These are phyloP conservation scores for Stephania japonica DNA, from an alignment of 164 flowering plant genomes.

Conservation along the genomic window DNA sequence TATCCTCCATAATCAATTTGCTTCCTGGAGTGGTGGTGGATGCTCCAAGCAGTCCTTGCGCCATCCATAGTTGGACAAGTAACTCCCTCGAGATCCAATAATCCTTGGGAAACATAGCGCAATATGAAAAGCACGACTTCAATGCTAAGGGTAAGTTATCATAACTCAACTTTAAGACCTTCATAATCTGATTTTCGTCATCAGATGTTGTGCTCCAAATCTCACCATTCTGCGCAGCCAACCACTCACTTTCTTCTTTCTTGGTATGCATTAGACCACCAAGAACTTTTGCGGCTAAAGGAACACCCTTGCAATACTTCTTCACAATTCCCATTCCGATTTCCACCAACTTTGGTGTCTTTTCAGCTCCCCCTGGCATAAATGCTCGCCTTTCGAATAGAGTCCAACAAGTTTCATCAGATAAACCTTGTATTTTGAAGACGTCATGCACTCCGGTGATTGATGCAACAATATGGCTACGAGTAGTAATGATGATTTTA, in stretches of 20 bases:
- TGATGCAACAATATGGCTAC: background rate
- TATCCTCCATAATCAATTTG: background rate
- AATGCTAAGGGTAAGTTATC: background rate
- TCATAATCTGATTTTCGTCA: background rate
- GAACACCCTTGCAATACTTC: background rate
- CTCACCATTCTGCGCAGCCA: background rate
- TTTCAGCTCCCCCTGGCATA: background rate
- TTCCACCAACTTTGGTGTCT: background rate
- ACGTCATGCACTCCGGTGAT: background rate
- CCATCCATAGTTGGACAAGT: conserved; percentile 1
- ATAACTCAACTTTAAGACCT: background rate
- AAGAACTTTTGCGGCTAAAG: background rate
- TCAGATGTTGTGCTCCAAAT: background rate
- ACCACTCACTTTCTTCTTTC: background rate
- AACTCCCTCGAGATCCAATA: background rate
- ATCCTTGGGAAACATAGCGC: background rate
- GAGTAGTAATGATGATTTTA: background rate
- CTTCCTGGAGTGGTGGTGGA: no score
- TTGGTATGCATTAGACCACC: background rate
- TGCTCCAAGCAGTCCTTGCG: background rate
- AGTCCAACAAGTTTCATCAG: background rate
- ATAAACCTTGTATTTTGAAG: background rate
- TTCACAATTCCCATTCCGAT: conserved; percentile 4
- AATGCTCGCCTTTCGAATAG: no score
- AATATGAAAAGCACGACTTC: background rate